Base-by-base conservation (phyloP, 352 stramenopile species). In the Phytophthora sojae region DNA sequence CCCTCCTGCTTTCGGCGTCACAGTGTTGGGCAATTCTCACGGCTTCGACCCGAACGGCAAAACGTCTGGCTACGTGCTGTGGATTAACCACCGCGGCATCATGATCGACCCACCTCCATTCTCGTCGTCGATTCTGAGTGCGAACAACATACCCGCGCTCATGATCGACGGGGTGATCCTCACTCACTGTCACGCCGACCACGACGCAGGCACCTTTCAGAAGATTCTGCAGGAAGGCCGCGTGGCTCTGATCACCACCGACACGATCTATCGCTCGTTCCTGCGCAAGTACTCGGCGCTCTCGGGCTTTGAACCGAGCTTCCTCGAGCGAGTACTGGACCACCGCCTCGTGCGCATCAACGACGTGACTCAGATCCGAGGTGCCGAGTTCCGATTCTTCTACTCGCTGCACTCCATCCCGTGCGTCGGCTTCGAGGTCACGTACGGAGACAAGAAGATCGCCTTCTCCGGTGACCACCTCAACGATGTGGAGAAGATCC, bases 51-150 rank as follows among this genome's bases (percentile, higher is more conserved):
- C 95, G 49, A 96, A 91, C 60, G 97, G 97, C 54, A 92, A 89
- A 59, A 98, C 96, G 11, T 98, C 93, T 12, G 97, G 97, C 15
- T 99, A 99, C 76, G 97, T 99, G 39, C 80, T 99, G 5, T 99
- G 97, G 97, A 98, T 99, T 57, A 99, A 99, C 71, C 93, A 97
- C 39, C 77, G 96, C 51, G 97, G 97, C 29, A 96, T 99, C 55
- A 99, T 99, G 97, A 98, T 99, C 68, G 97, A 99, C 71, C 97
- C 97, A 19, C 97, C 97, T 21, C 96, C 97, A 5, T 96, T 97
- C 58, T 96, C 91, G 39, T 95, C 86, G 21, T 91, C 86, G 15
- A 93, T 97, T 45, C 67, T 97, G 37, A 79, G 91, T 30, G 86
- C 88, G 23, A 96, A 94, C 75, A 95, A 94, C 60, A 97, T 97